Evolutionary conservation across 2,329 filamentous ascomycete genomes (phyloP), one percentile per base, ranked within the genome.

Genomic region (Trichoderma sp.): DNA sequence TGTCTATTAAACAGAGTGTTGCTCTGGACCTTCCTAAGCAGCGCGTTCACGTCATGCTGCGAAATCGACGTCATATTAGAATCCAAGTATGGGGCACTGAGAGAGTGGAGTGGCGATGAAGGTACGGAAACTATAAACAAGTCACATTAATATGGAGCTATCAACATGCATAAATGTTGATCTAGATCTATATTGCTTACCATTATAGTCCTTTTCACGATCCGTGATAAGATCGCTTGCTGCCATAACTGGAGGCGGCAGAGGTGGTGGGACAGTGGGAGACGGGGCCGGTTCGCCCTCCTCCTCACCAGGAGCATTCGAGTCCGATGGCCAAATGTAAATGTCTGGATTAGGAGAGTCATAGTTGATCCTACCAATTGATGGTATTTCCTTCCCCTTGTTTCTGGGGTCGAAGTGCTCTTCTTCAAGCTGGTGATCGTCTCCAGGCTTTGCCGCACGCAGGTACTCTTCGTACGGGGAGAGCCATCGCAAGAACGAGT

Each of bases 391-490:
- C 27, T 21, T n/a, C 41, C 41, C 41, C 16, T 45, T 45, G 18
- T 45, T n/a, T 18, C 16, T n/a, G 18, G 96, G 95, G 1, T 96
- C 96, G 76, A 96, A 96, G 81, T 98, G 95, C 83, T 98, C 95
- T 77, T 94, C 90, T 83, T 98, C 96, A 12, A 98, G 87, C 84
- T 98, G 95, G 80, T 98, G 95, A 80, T 98, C 96, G n/a, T 98
- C 95, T 38, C 95, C 94, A 3, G 97, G 97, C 83, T 98, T 98
- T 71, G 95, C 96, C 16, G 96, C 87, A 71, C 94, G 91, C 59
- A 99, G 87, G 82, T 98, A 99, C 77, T 98, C 95, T 84, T 99
- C 97, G 80, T 98, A 99, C 0, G 97, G 97, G 81, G 95, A 94
- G 3, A 99, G 91, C 94, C 97, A 99, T 85, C 95, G 92, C 83